Evolutionary conservation across 129 eudicot genomes (phyloP), one percentile per base, ranked within the genome.

Genomic region (Arctium minus): DNA sequence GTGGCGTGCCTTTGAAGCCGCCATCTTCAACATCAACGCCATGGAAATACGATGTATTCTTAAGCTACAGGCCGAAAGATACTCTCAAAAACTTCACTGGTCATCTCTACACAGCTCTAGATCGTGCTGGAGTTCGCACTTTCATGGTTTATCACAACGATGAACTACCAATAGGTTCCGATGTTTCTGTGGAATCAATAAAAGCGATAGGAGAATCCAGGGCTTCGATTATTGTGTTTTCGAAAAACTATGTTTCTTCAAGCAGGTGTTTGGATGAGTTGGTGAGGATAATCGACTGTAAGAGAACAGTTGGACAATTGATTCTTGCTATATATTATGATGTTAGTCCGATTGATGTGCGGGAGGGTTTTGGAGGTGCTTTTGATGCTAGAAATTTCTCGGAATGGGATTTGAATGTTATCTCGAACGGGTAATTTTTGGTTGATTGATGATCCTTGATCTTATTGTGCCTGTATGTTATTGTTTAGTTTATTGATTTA

Each of bases 211-310:
- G 60, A 15, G 78, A 18, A 11, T 80, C 84, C 11, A 71, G 67
- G 8, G 74, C 74, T 27, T 72, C 31, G 27, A 8, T 70, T 1
- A 71, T 81, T 12, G 39, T 81, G 39, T 73, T 81, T 3, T 81
- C 79, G 33, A 15, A 36, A 29, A 81, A 72, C 30, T 73, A 81
- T 12, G 84, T 39, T 50, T 80, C 70, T 71, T 80, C 77, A 4
- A 48, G 12, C 50, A 70, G 83, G 83, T 80, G 83, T 13, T 76
- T 81, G 9, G 29, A 56, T 35, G 84, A 81, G 79, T 39, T 81
- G 3, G 79, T 38, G 3, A 29, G 30, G 73, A 73, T 81, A 37
- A 37, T 72, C 0, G 72, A 38, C 15, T 12, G 64, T 53, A 37
- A 36, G 36, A 37, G 31, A n/a, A 44, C 8, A 1, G 31, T 11